A percentile compares a stretch with the other conserved stretches of the same genome.
Conservation (phyloP, 164 flowering plant species). For the Macadamia integrifolia region DNA sequence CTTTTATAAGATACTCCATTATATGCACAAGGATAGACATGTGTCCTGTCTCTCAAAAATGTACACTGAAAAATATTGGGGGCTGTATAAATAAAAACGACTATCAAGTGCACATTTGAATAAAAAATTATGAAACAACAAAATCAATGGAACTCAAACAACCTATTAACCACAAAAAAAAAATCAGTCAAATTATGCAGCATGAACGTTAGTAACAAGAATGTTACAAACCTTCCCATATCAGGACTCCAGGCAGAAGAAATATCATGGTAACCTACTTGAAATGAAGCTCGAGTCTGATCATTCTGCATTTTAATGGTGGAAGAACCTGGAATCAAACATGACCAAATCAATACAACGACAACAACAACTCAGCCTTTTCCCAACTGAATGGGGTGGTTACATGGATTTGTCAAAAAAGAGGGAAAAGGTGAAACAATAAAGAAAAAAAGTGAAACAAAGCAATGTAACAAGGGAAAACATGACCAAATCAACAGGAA, state of each 20-base stretch:
- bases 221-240: constrained; percentile 9
- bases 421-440: no score
- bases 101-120: not conserved
- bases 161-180: constrained; percentile 7
- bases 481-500: no score
- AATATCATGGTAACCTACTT: constrained; percentile 51
- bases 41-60: no score
- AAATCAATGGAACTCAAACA: constrained; percentile 8
- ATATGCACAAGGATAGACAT: no score
- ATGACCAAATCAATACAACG: no score
- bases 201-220: constrained; percentile 16
- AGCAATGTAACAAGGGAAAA: not conserved
- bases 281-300: constrained; percentile 56
- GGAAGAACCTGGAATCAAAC: constrained; percentile 61
- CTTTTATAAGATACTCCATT: no score
- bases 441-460: no score
- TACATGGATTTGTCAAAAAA: no score
- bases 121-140: constrained; percentile 12
- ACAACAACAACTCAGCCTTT: no score
- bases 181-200: constrained; percentile 18
- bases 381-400: no score
- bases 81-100: no score
- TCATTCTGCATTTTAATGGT: constrained; percentile 71
- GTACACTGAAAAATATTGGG: no score
- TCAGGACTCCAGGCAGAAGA: constrained; percentile 16